Base-by-base conservation (phyloP, 805 yeast species). In the Allodekkera sacchari region DNA sequence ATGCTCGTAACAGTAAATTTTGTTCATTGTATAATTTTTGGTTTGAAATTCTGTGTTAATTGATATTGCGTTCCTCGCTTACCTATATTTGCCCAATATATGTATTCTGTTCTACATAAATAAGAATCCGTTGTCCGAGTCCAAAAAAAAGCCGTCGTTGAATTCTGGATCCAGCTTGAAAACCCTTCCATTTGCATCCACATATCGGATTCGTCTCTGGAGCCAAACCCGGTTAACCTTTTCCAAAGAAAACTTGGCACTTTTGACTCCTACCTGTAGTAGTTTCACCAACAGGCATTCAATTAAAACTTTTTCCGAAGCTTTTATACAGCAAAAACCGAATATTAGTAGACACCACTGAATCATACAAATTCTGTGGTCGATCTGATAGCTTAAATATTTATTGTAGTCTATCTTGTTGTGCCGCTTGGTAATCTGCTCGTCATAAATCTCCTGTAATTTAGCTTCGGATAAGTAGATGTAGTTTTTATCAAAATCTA, bases 341-440 rank as follows among this genome's bases (percentile, higher is more conserved):
- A 50, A 34, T 18, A 50, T 43, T 11, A 49, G 27, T 10, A 49
- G 23, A 19, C 48, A 43, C 55, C 55, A 51, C 30, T 52, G 56
- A 14, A 52, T 39, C 59, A 52, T 53, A 32, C 48, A 44, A 15
- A 53, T 36, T 14, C 59, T 42, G 31, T 52, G 57, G 29, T 53
- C 59, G 4, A 52, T 39, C n/a, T 49, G 45, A 17, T 31, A 41
- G 15, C 32, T 37, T 19, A 53, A 19, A 28, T 41, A 52, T n/a
- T 38, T 35, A 11, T 28, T 21, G 24, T 35, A 38, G n/a, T 52
- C 42, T 6, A 48, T 18, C 7, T 10, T 9, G 6, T 22, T 13
- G 7, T 28, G 9, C 1, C 30, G 27, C 6, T 22, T 27, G 5
- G 32, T 22, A 23, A 29, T n/a, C 8, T 25, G 18, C 10, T 35